phyloP scores from a whole-genome alignment of 78 protist genomes.

The Creolimax fragrantissima region DNA sequence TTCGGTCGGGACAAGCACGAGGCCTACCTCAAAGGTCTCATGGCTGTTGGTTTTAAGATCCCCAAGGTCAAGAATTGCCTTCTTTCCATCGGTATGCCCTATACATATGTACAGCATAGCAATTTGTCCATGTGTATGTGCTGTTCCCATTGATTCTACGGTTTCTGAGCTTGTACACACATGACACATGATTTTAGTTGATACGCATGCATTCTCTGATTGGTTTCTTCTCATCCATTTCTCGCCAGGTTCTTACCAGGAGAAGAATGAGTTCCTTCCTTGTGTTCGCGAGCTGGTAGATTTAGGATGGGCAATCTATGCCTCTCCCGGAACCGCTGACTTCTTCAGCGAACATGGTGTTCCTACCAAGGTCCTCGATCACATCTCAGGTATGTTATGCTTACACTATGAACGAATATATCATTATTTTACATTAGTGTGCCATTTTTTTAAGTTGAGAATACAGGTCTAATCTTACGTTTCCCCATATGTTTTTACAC shows the following conservation, averaged over 20 bases:
- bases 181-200: too few species aligned
- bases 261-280: constrained; percentile 67
- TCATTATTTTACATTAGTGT: not conserved
- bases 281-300: constrained; percentile 40
- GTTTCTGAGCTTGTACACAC: too few species aligned
- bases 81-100: constrained; percentile 62
- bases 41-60: constrained; percentile 66
- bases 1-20: constrained; percentile 73
- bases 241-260: constrained; percentile 37
- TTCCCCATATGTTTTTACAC: too few species aligned
- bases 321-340: constrained; percentile 65
- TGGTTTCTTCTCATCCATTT: constrained; percentile 71
- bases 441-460: not conserved
- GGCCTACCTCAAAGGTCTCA: constrained; percentile 86
- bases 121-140: not conserved
- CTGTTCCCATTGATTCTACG: not conserved
- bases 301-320: constrained; percentile 53
- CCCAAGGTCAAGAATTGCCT: constrained; percentile 58
- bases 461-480: too few species aligned
- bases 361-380: not conserved
- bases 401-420: not conserved
- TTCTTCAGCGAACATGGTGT: constrained; percentile 51
- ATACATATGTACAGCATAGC: not conserved
- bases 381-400: too few species aligned
- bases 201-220: too few species aligned